A percentile compares a stretch with the other conserved stretches of the same genome.
Evolutionary conservation across 306 rosid genomes (phyloP).

Genomic region (peach (Prunus persica)): DNA sequence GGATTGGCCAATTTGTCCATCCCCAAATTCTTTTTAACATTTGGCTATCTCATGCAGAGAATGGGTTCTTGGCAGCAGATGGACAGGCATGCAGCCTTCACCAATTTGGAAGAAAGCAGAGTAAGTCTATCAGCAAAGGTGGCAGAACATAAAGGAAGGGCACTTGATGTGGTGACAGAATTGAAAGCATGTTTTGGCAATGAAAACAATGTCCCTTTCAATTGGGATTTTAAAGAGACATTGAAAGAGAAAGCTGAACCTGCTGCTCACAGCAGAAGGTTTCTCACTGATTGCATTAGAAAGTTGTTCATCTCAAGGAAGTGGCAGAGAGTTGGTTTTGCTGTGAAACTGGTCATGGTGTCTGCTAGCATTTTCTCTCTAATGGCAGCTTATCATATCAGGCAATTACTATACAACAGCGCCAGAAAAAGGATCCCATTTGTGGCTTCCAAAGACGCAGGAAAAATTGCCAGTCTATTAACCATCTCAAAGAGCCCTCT

Average conservation of each 20-base stretch:
- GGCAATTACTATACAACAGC: constrained; percentile 1
- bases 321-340: constrained; percentile 23
- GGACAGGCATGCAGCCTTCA: constrained; percentile 24
- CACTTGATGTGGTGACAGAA: constrained; percentile 26
- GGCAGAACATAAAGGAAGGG: constrained; percentile 25
- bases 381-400: neutral
- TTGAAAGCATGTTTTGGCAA: constrained; percentile 27
- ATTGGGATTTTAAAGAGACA: constrained; percentile 7
- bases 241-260: neutral
- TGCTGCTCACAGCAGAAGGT: neutral
- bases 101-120: constrained; percentile 32
- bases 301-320: neutral
- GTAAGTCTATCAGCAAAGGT: constrained; percentile 16
- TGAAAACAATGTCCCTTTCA: neutral
- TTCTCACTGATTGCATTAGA: neutral
- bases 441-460: constrained; percentile 6
- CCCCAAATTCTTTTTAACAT: neutral
- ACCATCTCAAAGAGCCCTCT: constrained; percentile 21
- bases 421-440: neutral
- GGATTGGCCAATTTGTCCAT: neutral
- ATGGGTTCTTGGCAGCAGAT: constrained; percentile 22
- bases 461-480: neutral
- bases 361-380: constrained; percentile 9
- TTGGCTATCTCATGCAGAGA: constrained; percentile 9
- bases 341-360: constrained; percentile 20